Conservation (phyloP, 2,329 filamentous ascomycete genomes). For the Fusarium annulatum region DNA sequence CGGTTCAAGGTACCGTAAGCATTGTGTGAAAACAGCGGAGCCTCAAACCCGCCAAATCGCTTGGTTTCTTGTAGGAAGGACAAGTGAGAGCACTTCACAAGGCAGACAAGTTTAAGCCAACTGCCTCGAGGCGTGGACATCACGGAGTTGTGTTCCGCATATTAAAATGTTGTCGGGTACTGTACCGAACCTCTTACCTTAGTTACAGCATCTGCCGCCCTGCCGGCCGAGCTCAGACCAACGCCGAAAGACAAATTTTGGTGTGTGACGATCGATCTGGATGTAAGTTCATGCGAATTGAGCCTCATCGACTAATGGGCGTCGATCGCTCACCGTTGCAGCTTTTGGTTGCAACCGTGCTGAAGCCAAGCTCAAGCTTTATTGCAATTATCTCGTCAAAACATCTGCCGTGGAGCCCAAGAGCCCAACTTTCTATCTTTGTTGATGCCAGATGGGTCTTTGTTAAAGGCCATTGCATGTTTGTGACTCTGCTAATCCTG, state of each 20-base stretch:
- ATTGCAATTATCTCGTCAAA: not conserved
- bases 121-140: not conserved
- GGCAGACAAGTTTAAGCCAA: constrained; percentile 7
- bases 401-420: constrained; percentile 11
- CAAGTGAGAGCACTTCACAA: constrained; percentile 10
- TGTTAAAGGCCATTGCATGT: not conserved
- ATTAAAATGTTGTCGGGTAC: constrained; percentile 13
- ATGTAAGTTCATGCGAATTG: constrained; percentile 20
- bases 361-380: constrained; percentile 27
- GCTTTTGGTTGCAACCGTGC: constrained; percentile 21
- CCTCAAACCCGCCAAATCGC: constrained; percentile 8
- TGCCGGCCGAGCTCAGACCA: constrained; percentile 12
- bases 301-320: constrained; percentile 31
- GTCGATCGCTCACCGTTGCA: constrained; percentile 15
- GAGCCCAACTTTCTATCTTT: constrained; percentile 15
- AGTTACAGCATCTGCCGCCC: not conserved
- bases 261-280: constrained; percentile 29
- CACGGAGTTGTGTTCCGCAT: constrained; percentile 19
- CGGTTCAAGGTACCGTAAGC: constrained; percentile 5
- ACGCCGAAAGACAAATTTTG: not conserved
- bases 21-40: constrained; percentile 21
- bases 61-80: constrained; percentile 9
- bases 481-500: constrained; percentile 4
- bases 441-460: constrained; percentile 33
- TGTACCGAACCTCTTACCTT: not conserved